Conservation (phyloP, 805 yeast species). For the Clavispora santaluciae region DNA sequence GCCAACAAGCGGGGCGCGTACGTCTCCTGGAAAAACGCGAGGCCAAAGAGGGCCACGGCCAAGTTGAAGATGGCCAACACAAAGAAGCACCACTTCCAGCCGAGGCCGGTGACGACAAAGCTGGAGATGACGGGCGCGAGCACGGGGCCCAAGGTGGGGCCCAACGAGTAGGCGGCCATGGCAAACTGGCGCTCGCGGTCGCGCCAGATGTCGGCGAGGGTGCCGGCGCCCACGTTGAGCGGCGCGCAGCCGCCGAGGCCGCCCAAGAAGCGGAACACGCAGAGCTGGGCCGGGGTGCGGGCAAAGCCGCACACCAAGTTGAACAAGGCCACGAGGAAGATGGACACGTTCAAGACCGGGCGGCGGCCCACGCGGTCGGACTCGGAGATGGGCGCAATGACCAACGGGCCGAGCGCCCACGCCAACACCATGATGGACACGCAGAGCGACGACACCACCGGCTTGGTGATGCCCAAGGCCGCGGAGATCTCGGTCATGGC, state of each 20-base stretch:
- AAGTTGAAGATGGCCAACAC: conserved; percentile 57
- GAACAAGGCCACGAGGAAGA: conserved; percentile 45
- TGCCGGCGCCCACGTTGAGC: conserved; percentile 65
- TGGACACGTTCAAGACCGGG: conserved; percentile 48
- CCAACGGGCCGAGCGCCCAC: conserved; percentile 61
- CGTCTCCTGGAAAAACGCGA: conserved; percentile 53
- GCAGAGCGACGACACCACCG: conserved; percentile 22
- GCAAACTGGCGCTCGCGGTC: conserved; percentile 50
- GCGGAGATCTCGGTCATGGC: conserved; percentile 47
- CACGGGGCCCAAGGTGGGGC: conserved; percentile 69
- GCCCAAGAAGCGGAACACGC: conserved; percentile 57
- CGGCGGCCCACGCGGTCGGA: conserved; percentile 52
- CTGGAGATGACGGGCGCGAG: conserved; percentile 59
- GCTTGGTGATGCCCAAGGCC: conserved; percentile 28
- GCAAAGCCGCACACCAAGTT: conserved; percentile 62
- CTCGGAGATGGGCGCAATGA: conserved; percentile 67
- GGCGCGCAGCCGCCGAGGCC: conserved; percentile 70
- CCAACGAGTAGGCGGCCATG: conserved; percentile 53
- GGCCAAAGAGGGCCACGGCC: conserved; percentile 35
- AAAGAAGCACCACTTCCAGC: conserved; percentile 70
- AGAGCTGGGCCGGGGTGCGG: conserved; percentile 52
- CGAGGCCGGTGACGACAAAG: conserved; percentile 44
- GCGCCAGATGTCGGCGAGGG: conserved; percentile 56
- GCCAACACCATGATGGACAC: conserved; percentile 67
- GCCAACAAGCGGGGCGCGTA: conserved; percentile 51